These are phyloP conservation scores for Penicillium nucicola DNA, from an alignment of 495 filamentous ascomycete species.

Conservation along the genomic window DNA sequence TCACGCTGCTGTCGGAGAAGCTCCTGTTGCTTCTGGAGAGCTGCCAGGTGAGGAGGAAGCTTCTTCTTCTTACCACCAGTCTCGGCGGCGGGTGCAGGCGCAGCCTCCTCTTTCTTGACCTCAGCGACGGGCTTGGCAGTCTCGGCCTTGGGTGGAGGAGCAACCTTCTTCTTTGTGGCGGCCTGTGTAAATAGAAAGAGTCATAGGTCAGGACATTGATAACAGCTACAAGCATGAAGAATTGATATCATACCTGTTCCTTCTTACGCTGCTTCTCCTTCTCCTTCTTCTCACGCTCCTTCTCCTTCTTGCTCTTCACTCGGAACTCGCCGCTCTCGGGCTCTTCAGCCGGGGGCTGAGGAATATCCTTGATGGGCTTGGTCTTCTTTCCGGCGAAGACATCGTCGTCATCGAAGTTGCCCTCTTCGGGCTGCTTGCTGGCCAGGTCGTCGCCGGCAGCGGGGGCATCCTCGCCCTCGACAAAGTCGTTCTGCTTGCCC, in stretches of 20 bases:
- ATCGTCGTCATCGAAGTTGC: conserved; percentile 79
- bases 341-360: conserved; percentile 44
- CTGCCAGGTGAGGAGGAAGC: conserved; percentile 72
- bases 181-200: conserved; percentile 44
- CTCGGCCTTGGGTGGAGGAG: conserved; percentile 34
- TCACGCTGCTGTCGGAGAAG: conserved; percentile 69
- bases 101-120: conserved; percentile 31
- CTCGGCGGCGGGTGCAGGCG: conserved; percentile 46
- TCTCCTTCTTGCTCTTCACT: conserved; percentile 91
- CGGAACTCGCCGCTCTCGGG: conserved; percentile 61
- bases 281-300: conserved; percentile 93
- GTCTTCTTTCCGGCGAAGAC: conserved; percentile 67
- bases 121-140: conserved; percentile 42
- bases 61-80: conserved; percentile 83
- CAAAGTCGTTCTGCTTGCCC: conserved; percentile 72
- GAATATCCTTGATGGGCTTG: conserved; percentile 51
- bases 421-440: conserved; percentile 79
- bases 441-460: conserved; percentile 35
- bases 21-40: conserved; percentile 92
- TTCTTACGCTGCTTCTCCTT: conserved; percentile 90
- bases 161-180: conserved; percentile 55
- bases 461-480: conserved; percentile 64
- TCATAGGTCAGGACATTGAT: conserved; percentile 1
- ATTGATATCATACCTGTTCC: conserved; percentile 62
- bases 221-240: not conserved